A percentile compares a stretch with the other conserved stretches of the same genome.
These are phyloP conservation scores for Chlorella sp. DNA, from an alignment of 139 green algal species.

Conservation along the genomic window DNA sequence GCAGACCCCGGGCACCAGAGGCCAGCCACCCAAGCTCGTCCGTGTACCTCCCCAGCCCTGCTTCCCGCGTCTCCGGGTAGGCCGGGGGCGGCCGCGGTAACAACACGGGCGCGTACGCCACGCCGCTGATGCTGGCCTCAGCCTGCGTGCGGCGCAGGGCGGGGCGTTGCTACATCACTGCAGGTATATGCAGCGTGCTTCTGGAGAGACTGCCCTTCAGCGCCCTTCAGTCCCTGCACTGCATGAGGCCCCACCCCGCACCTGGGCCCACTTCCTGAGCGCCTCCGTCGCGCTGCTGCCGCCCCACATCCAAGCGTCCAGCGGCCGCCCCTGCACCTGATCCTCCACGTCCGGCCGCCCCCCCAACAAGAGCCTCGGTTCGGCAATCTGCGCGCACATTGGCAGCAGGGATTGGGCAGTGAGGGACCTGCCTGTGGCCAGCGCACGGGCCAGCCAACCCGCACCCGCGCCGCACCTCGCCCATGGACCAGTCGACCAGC, in stretches of 20 bases:
- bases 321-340: neutral
- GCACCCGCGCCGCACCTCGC: slow-evolving; percentile 38
- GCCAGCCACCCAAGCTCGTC: slow-evolving; percentile 4
- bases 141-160: neutral
- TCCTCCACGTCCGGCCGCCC: slow-evolving; percentile 12
- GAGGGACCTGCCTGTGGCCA: too few species aligned
- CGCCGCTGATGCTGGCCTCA: neutral
- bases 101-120: neutral
- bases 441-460: too few species aligned
- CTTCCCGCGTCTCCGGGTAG: slow-evolving; percentile 32
- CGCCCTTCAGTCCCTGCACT: too few species aligned
- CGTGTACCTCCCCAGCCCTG: slow-evolving; percentile 26
- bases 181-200: too few species aligned
- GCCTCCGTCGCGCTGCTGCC: slow-evolving; percentile 3
- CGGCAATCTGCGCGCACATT: slow-evolving; percentile 28
- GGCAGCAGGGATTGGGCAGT: too few species aligned
- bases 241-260: too few species aligned
- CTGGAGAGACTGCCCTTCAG: too few species aligned
- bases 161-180: too few species aligned
- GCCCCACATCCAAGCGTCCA: slow-evolving; percentile 40
- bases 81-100: slow-evolving; percentile 1
- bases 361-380: slow-evolving; percentile 35
- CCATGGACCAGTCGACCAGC: slow-evolving; percentile 42
- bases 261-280: slow-evolving; percentile 1
- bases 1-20: neutral